phyloP scores from a whole-genome alignment of 208 protist species.

The Leishmania major region DNA sequence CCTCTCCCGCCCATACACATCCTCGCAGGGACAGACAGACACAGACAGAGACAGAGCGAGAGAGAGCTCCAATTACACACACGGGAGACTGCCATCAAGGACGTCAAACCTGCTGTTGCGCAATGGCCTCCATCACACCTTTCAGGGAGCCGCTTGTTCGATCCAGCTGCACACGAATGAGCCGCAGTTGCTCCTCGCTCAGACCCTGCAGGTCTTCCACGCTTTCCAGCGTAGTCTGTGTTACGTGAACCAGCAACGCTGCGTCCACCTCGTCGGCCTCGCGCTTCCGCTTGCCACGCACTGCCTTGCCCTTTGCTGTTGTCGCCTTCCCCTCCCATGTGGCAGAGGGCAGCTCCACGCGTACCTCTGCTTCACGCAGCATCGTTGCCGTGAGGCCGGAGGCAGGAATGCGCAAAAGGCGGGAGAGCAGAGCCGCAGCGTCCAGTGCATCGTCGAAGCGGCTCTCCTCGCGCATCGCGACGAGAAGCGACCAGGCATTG shows the following conservation, averaged over 20 bases:
- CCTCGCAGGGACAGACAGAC: background rate
- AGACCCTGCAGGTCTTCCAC: constrained; percentile 22
- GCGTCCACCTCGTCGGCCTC: background rate
- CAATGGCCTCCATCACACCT: constrained; percentile 18
- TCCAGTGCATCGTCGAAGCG: constrained; percentile 60
- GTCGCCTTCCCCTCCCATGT: background rate
- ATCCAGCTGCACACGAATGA: constrained; percentile 40
- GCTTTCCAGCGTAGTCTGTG: constrained; percentile 9
- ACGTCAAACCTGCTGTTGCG: background rate
- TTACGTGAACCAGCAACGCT: constrained; percentile 5
- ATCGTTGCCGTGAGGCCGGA: constrained; percentile 47
- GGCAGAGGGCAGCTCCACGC: background rate
- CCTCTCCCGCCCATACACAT: background rate
- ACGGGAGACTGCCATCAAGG: background rate
- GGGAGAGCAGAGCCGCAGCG: constrained; percentile 43
- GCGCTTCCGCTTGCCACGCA: constrained; percentile 17
- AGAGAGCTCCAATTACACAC: no score
- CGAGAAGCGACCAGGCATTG: constrained; percentile 44
- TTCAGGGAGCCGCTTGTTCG: constrained; percentile 32
- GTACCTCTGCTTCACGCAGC: constrained; percentile 24
- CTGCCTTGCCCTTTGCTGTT: background rate
- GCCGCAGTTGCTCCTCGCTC: constrained; percentile 32
- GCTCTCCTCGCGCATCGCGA: constrained; percentile 54
- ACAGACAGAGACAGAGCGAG: background rate
- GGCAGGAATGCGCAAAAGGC: constrained; percentile 38